phyloP scores from a whole-genome alignment of 164 flowering plant genomes.

The Piper betle region DNA sequence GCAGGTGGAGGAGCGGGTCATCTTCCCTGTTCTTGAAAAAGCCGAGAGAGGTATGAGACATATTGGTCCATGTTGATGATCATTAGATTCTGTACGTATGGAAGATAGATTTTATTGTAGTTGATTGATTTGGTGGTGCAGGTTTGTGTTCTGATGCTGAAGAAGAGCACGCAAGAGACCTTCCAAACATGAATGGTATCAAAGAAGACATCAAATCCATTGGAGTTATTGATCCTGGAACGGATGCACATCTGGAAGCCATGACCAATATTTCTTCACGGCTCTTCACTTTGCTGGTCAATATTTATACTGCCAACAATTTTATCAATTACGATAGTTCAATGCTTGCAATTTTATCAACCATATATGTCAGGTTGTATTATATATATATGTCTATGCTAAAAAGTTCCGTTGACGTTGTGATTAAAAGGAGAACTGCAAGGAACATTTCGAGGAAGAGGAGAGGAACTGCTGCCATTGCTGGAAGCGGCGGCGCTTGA shows the following conservation, averaged over 20 bases:
- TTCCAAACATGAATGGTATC: conserved; percentile 79
- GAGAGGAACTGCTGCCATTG: not conserved
- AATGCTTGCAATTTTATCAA: not conserved
- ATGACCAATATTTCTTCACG: conserved; percentile 32
- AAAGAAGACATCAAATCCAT: conserved; percentile 65
- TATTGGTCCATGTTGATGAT: too few relatives aligned
- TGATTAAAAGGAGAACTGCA: not conserved
- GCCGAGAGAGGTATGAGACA: conserved; percentile 51
- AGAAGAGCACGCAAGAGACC: conserved; percentile 57
- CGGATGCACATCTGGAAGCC: conserved; percentile 36
- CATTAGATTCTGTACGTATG: too few relatives aligned
- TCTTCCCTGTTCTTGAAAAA: conserved; percentile 42
- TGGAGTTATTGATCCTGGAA: conserved; percentile 46
- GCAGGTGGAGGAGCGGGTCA: conserved; percentile 61
- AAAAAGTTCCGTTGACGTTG: not conserved
- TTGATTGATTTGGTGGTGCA: conserved; percentile 10
- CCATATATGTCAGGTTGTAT: not conserved
- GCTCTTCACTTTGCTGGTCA: conserved; percentile 43
- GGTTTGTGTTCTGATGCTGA: conserved; percentile 48
- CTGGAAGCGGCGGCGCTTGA: not conserved
- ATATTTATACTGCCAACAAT: too few relatives aligned
- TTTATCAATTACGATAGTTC: too few relatives aligned
- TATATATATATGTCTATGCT: not conserved
- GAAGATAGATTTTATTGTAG: not conserved
- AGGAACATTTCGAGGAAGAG: not conserved